These are phyloP conservation scores for Limnomonas spitsbergensis DNA, from an alignment of 139 green algal genomes.

Conservation along the genomic window DNA sequence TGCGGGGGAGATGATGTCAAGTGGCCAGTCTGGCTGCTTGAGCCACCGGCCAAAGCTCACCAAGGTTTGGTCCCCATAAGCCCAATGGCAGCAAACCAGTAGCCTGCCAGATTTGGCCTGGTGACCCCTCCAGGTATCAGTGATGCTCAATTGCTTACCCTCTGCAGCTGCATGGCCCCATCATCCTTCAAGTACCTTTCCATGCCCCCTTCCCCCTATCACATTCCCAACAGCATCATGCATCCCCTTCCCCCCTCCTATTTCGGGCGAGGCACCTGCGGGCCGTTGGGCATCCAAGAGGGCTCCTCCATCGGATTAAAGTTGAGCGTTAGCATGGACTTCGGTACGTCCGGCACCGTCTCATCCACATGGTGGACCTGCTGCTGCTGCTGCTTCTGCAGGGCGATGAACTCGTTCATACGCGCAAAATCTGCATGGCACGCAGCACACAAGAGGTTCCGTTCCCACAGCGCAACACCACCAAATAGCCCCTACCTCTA, in stretches of 20 bases:
- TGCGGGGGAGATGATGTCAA: not conserved
- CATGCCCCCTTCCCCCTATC: too few species aligned
- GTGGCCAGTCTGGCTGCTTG: not conserved
- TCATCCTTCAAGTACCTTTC: too few species aligned
- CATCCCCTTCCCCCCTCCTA: too few species aligned
- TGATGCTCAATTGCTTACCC: too few species aligned
- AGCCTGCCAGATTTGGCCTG: too few species aligned
- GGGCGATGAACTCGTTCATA: not conserved
- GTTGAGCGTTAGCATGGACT: constrained; percentile 37
- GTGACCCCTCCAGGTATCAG: too few species aligned
- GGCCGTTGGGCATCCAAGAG: constrained; percentile 48
- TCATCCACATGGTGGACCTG: not conserved
- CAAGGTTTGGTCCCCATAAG: not conserved
- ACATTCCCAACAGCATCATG: too few species aligned
- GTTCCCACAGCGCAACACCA: too few species aligned
- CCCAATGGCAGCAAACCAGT: constrained; percentile 4
- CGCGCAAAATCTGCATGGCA: not conserved
- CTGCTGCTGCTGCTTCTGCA: not conserved
- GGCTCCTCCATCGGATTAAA: constrained; percentile 74
- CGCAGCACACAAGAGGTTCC: not conserved
- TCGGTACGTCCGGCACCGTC: not conserved
- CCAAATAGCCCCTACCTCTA: too few species aligned
- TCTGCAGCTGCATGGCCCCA: too few species aligned
- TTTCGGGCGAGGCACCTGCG: too few species aligned
- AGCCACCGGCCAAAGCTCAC: not conserved